Evolutionary conservation across 345 rosid species (phyloP).

Genomic region (Euphorbia pulcherrima): DNA sequence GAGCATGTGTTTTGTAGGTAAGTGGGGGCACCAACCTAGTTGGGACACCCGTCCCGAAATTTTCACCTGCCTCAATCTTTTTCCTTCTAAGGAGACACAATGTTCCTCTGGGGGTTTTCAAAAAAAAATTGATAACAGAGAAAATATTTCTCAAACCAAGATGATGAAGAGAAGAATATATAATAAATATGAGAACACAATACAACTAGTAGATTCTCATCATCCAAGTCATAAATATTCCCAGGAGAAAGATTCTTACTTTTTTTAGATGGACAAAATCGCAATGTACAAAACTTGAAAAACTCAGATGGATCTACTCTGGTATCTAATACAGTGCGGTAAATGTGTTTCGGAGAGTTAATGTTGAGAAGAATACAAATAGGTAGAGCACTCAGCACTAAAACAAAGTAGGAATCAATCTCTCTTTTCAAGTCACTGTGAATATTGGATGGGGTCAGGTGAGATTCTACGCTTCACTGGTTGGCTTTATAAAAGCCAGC

Average conservation of each 20-base stretch:
- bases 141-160: slow-evolving; percentile 33
- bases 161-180: slow-evolving; percentile 39
- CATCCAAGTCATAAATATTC: slow-evolving; percentile 47
- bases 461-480: slow-evolving; percentile 49
- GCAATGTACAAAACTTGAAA: slow-evolving; percentile 31
- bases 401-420: slow-evolving; percentile 44
- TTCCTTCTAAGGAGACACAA: no score
- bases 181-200: slow-evolving; percentile 56
- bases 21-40: no score
- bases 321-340: slow-evolving; percentile 59
- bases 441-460: slow-evolving; percentile 60
- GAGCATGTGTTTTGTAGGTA: no score
- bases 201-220: slow-evolving; percentile 54
- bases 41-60: no score
- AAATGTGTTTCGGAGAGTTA: slow-evolving; percentile 42
- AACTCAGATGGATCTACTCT: slow-evolving; percentile 62
- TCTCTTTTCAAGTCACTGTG: slow-evolving; percentile 54
- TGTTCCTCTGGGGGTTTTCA: no score
- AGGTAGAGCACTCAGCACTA: slow-evolving; percentile 30
- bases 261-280: slow-evolving; percentile 50
- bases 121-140: slow-evolving; percentile 44
- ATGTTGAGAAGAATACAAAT: slow-evolving; percentile 47
- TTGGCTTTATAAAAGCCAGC: slow-evolving; percentile 41
- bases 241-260: slow-evolving; percentile 76
- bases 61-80: no score